Base-by-base conservation (phyloP, 1,284 basidiomycete genomes). In the Ceratobasidium sp. region DNA sequence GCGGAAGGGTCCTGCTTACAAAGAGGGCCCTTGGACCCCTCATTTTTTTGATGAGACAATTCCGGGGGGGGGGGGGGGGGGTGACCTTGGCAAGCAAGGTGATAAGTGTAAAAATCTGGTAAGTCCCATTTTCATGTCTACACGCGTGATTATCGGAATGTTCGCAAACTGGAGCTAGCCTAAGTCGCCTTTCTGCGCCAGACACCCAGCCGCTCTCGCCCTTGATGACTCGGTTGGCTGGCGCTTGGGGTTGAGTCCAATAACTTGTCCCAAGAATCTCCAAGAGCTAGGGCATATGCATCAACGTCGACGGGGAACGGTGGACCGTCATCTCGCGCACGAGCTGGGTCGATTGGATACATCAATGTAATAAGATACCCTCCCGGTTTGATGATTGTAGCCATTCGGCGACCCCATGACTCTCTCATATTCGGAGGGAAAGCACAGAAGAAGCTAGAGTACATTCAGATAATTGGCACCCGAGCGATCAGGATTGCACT, bases 401-500 rank as follows among this genome's bases (percentile, higher is more conserved):
- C 80, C 83, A 93, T 89, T 76, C 88, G 84, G 16, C 78, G 76
- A 1, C 86, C 89, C 91, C 91, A 92, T 24, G 85, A 83, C 0
- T 78, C 63, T 11, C 90, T 85, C 22, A 83, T 83, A 1, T 81
- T 77, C 0, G 89, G 91, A 0, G 87, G 87, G 14, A 92, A 88
- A 0, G 91, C 90, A 46, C 90, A 89, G 76, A 92, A 91, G 81
- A 92, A 92, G 0, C 90, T 91, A 75, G 7, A 14, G 4, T 34
- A 76, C 58, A 37, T 46, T 71, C 48, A 19, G 54, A 31, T 11
- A 29, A 54, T 29, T 56, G 56, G 24, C 62, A 16, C 24, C 24
- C 58, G 24, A 65, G 24, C 46, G 16, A 64, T 61, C 41, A 37
- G n/a, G 34, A 48, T 56, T 64, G 24, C 16, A 84, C 88, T 74